Evolutionary conservation across 441 rosid genomes (phyloP), one percentile per base, ranked within the genome.

Genomic region (Francoa sonchifolia): DNA sequence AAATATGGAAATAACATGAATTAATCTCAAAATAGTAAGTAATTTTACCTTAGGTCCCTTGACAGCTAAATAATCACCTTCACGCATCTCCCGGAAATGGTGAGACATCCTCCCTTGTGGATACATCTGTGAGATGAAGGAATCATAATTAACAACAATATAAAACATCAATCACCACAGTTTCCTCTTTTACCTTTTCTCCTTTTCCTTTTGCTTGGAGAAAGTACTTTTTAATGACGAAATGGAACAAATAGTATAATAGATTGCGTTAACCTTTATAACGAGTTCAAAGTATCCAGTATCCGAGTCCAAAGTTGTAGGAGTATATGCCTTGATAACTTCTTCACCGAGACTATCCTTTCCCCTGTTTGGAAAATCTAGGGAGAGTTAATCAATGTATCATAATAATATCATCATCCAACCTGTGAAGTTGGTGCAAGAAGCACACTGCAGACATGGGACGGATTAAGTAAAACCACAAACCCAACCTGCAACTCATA

Each of bases 21-120:
- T n/a, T n/a, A n/a, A 36, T 36, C 13, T 18, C 23, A 18, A 36
- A 29, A 36, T 36, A 36, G 29, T 8, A n/a, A 47, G 39, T 17
- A 44, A n/a, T 28, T 25, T 40, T 32, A 72, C 77, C 68, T 68
- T 68, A 12, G 77, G 77, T 48, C 77, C 74, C 61, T 65, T 72
- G 47, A 72, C 58, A 40, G 72, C 52, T 50, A 72, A 22, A 61
- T 48, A 55, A 42, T 65, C 74, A 30, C 77, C 77, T 54, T 39
- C 77, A 1, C 36, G 26, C 77, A 72, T 49, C 57, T 61, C 66
- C 14, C 69, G 68, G 49, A 72, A 59, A 32, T 68, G 69, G 49
- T 72, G 71, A 32, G 77, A 68, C 77, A 68, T 72, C 57, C 77
- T 61, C 59, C 74, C 77, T 52, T 65, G 74, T 3, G 68, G 69